Conservation (phyloP, 306 rosid species). For the Herpetospermum pedunculosum region DNA sequence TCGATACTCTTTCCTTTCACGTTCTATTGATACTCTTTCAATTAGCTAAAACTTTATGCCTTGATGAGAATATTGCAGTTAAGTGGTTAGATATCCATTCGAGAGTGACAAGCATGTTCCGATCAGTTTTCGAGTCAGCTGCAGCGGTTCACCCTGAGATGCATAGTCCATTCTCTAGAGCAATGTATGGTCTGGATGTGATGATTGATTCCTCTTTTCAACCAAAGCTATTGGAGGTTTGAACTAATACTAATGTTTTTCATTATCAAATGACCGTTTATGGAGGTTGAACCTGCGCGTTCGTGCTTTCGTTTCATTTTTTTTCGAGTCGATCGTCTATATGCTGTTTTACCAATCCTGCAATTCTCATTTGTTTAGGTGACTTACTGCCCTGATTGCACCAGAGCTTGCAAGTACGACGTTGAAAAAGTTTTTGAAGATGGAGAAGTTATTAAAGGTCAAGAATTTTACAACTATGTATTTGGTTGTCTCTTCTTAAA, state of each 20-base stretch:
- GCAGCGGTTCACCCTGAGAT: constrained; percentile 76
- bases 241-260: background rate
- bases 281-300: too few species aligned
- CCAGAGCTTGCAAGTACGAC: constrained; percentile 82
- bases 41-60: background rate
- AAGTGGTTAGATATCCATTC: constrained; percentile 73
- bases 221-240: constrained; percentile 88
- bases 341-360: background rate
- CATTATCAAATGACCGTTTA: background rate
- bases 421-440: constrained; percentile 39
- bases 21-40: background rate
- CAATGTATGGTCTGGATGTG: constrained; percentile 90
- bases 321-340: too few species aligned
- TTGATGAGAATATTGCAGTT: constrained; percentile 28
- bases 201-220: constrained; percentile 68
- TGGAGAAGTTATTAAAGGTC: constrained; percentile 42
- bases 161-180: constrained; percentile 68
- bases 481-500: constrained; percentile 76
- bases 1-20: background rate
- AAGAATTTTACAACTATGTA: constrained; percentile 59
- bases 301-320: too few species aligned
- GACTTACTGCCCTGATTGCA: constrained; percentile 94
- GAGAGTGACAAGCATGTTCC: constrained; percentile 57
- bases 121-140: constrained; percentile 79
- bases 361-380: constrained; percentile 34